These are phyloP conservation scores for Ceratocystiopsis brevicomis DNA, from an alignment of 2,329 filamentous ascomycete species.

Conservation along the genomic window DNA sequence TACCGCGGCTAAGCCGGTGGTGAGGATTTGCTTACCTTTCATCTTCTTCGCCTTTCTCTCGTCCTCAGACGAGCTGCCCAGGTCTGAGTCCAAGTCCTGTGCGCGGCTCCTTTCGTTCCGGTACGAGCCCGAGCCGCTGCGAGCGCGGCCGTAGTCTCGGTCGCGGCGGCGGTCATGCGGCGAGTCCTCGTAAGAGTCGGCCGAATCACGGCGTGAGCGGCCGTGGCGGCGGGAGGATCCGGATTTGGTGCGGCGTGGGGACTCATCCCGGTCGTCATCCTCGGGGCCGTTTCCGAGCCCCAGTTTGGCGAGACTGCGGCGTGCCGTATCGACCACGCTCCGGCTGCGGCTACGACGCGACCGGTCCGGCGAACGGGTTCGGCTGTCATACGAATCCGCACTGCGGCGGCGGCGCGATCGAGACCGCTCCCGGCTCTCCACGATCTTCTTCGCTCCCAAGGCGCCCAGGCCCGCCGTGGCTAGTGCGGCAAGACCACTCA, in stretches of 20 bases:
- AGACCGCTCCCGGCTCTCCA: slow-evolving; percentile 26
- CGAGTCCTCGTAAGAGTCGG: slow-evolving; percentile 27
- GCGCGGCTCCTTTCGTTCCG: slow-evolving; percentile 18
- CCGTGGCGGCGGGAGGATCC: slow-evolving; percentile 10
- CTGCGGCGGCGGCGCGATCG: slow-evolving; percentile 38
- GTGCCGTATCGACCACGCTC: slow-evolving; percentile 44
- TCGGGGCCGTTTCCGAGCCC: slow-evolving; percentile 35
- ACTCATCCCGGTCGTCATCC: slow-evolving; percentile 15
- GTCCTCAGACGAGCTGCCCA: slow-evolving; percentile 39
- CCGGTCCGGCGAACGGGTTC: slow-evolving; percentile 21
- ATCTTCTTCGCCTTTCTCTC: slow-evolving; percentile 35
- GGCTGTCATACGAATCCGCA: slow-evolving; percentile 27
- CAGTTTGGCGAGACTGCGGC: slow-evolving; percentile 41
- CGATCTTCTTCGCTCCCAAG: slow-evolving; percentile 40
- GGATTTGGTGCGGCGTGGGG: slow-evolving; percentile 15
- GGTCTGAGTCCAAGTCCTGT: slow-evolving; percentile 30
- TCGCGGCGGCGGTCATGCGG: slow-evolving; percentile 11
- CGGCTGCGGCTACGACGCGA: slow-evolving; percentile 37
- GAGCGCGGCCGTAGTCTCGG: slow-evolving; percentile 16
- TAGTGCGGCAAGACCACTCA: slow-evolving; percentile 38
- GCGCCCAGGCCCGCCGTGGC: slow-evolving; percentile 44
- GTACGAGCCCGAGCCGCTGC: slow-evolving; percentile 21
- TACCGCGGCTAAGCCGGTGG: slow-evolving; percentile 35
- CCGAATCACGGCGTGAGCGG: slow-evolving; percentile 12
- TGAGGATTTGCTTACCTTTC: slow-evolving; percentile 43